Base-by-base conservation (phyloP, 306 rosid genomes). In the Ormosia emarginata region DNA sequence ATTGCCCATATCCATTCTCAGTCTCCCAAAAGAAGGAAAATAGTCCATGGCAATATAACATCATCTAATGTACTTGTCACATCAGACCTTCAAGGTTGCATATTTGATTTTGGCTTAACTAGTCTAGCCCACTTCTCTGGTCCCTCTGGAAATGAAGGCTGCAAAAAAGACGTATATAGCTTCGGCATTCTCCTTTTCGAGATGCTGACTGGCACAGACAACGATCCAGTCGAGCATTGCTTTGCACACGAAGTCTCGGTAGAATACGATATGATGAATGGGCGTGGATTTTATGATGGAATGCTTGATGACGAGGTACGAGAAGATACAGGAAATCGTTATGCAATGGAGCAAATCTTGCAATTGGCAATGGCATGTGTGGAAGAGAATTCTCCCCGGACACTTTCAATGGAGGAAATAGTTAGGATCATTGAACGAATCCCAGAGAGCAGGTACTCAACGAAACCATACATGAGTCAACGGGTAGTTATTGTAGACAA, bases 361-460 rank as follows among this genome's bases (percentile, higher is more conserved):
- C 97, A 95, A 82, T 85, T 95, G 64, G 97, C 95, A 68, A 91
- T 95, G 97, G 92, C 97, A 3, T 93, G 98, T 30, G 98, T 93
- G 18, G 90, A 24, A 24, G 24, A 24, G 24, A 24, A 24, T 24
- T 24, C 24, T 24, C 24, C 24, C 24, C 1, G 24, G 24, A 24
- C 0, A 24, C 99, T 98, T 50, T 82, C 92, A 1, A 93, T 95
- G 97, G 97, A 84, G 36, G 97, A 90, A 85, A 92, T 95, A 40
- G 92, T 86, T 41, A 85, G 79, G 62, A 88, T 89, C 86, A 91
- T 95, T 2, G 98, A 91, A 81, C 97, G 90, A 6, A 87, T 91
- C 62, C 71, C 89, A 67, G 86, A 0, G 24, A 24, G 24, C 0
- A 24, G 24, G 24, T 24, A 24, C 24, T 24, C 24, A 24, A 24